These are phyloP conservation scores for Lepidium sativum DNA, from an alignment of 345 rosid genomes.

Conservation along the genomic window DNA sequence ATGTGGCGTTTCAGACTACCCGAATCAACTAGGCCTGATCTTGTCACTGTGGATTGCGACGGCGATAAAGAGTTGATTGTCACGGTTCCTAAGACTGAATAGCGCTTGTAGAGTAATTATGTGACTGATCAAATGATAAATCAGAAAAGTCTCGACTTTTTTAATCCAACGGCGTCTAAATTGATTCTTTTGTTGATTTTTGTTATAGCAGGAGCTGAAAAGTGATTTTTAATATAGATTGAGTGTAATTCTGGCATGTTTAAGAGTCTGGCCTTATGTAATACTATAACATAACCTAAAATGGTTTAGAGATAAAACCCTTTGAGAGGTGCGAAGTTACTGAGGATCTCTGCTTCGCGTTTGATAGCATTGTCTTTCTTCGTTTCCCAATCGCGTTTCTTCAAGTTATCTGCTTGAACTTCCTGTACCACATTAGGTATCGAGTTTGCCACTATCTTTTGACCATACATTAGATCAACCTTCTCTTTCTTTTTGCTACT, in stretches of 20 bases:
- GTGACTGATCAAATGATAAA: neutral
- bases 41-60: constrained; percentile 58
- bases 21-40: constrained; percentile 70
- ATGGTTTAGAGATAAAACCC: constrained; percentile 31
- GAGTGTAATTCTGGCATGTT: neutral
- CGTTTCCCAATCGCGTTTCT: constrained; percentile 41
- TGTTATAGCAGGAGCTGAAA: neutral
- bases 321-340: constrained; percentile 45
- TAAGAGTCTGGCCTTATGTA: constrained; percentile 6
- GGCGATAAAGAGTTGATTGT: constrained; percentile 73
- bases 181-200: neutral
- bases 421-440: constrained; percentile 45
- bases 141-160: neutral
- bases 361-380: constrained; percentile 42
- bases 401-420: constrained; percentile 48
- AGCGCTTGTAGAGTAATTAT: constrained; percentile 68
- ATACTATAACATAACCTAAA: neutral
- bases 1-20: constrained; percentile 88
- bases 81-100: constrained; percentile 76
- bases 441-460: constrained; percentile 40
- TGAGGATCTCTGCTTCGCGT: constrained; percentile 45
- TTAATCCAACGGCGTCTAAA: neutral
- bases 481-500: constrained; percentile 34
- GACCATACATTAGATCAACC: constrained; percentile 35
- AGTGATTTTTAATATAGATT: neutral